Base-by-base conservation (phyloP, 768 basidiomycete genomes). In the Rhizopogon rudus region DNA sequence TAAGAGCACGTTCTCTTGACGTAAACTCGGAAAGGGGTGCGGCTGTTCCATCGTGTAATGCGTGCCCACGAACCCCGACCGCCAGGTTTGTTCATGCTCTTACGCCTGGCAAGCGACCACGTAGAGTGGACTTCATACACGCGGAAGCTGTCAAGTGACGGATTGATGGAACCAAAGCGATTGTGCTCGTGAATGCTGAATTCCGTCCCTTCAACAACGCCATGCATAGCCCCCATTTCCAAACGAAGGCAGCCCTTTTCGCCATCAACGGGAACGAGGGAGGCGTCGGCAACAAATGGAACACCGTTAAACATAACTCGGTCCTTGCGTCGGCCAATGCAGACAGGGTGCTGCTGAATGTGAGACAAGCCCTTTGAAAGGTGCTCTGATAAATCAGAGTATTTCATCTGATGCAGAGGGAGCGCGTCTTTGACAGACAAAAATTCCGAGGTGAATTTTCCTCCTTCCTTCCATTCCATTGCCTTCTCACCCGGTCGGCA, bases 111-210 rank as follows among this genome's bases (percentile, higher is more conserved):
- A 48, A 79, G 70, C 53, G 77, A 85, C 80, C 80, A 85, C 2
- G 84, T 83, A 3, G 83, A 70, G 51, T 81, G 73, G 4, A 84
- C 79, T 49, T 81, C 77, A 33, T 73, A 71, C 33, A 80, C 82
- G 33, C 77, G 69, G n/a, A 79, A 76, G 37, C 63, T 74, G 25
- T 79, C 81, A 12, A 85, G 67, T 17, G 75, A 54, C 1, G 81
- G 79, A 58, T 87, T 88, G 46, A 72, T 67, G 6, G 85, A 85
- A 20, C 78, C 79, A n/a, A 71, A 71, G 57, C 75, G 75, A 65
- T 87, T 86, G 65, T 87, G 84, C 20, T 75, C 70, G 63, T 87
- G 84, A 20, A 88, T 44, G 40, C 76, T 78, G 57, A 88, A 76
- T 58, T 85, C 81, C 8, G 78, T 83, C 45, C 84, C 86, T 56